A percentile compares a stretch with the other conserved stretches of the same genome.
Conservation (phyloP, 2,329 filamentous ascomycete species). For the Talaromyces verruculosus region DNA sequence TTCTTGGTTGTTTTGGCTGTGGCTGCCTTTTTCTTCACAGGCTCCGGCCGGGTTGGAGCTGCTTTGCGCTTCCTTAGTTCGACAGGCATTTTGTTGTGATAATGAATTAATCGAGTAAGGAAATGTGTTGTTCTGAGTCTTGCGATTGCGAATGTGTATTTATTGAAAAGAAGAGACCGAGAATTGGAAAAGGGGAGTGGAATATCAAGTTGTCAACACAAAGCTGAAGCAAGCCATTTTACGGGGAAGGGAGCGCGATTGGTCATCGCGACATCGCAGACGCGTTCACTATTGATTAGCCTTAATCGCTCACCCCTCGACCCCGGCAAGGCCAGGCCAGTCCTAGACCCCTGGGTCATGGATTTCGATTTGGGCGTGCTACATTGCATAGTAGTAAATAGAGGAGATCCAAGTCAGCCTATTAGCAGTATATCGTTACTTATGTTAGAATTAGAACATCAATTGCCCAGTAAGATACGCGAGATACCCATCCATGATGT, state of each 20-base stretch:
- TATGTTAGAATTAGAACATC: neutral
- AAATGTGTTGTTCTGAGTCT: neutral
- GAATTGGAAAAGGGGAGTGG: neutral
- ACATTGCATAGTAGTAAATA: neutral
- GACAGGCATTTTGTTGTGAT: conserved; percentile 47
- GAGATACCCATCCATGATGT: neutral
- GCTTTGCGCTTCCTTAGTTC: conserved; percentile 65
- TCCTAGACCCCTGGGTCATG: neutral
- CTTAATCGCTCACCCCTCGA: neutral
- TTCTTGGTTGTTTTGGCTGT: conserved; percentile 24
- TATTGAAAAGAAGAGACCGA: neutral
- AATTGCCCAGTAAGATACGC: neutral
- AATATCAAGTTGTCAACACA: conserved; percentile 1
- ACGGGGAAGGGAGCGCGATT: conserved; percentile 10
- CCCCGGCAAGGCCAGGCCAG: neutral
- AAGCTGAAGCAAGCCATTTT: conserved; percentile 3
- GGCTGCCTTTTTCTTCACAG: conserved; percentile 29
- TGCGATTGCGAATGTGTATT: neutral
- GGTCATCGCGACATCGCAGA: conserved; percentile 15
- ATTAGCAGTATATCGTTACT: neutral
- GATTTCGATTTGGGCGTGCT: neutral
- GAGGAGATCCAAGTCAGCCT: neutral
- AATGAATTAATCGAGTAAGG: neutral
- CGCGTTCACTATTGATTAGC: conserved; percentile 7
- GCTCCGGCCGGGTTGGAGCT: conserved; percentile 45